Evolutionary conservation across 768 basidiomycete genomes (phyloP), one percentile per base, ranked within the genome.

Genomic region (Russula lepida): DNA sequence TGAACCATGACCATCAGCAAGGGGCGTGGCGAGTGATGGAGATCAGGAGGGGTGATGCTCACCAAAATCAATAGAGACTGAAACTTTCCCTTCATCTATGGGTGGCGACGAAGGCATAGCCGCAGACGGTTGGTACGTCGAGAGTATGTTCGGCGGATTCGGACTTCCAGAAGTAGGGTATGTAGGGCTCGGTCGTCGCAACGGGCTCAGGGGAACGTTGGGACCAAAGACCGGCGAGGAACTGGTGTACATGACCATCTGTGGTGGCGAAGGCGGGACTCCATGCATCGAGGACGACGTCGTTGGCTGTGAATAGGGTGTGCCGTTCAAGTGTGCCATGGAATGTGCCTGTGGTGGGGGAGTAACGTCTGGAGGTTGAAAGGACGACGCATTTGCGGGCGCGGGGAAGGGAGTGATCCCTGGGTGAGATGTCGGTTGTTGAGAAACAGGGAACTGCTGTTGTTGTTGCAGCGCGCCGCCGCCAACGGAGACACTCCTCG

Each of bases 11-110:
- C 43, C 30, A 54, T 71, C 54, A 59, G 48, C 63, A 23, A 55
- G 56, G 35, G 23, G 7, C 48, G 19, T 53, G 19, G 39, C 23
- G 37, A 8, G 33, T 27, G 25, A 47, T 4, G 39, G 9, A 15
- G 33, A 15, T 23, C 9, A 30, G n/a, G 51, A 13, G 6, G 25
- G 11, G 55, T 19, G 46, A 50, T 6, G 72, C 79, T 62, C 65
- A 87, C 88, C 89, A 68, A 91, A 91, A 73, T 92, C 89, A 63
- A 92, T 90, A 4, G 89, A 83, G 21, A 92, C 77, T 12, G 88
- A 89, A 75, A 92, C 77, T 69, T 85, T 89, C n/a, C 88, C 86
- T 70, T 90, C 88, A 66, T 89, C 80, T 19, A 71, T 46, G 28
- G 50, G 35, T 23, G 56, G 43, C 15, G 57, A 50, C 52, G 64